Evolutionary conservation across 2,329 filamentous ascomycete species (phyloP).

Genomic region (Curvularia hawaiiensis): DNA sequence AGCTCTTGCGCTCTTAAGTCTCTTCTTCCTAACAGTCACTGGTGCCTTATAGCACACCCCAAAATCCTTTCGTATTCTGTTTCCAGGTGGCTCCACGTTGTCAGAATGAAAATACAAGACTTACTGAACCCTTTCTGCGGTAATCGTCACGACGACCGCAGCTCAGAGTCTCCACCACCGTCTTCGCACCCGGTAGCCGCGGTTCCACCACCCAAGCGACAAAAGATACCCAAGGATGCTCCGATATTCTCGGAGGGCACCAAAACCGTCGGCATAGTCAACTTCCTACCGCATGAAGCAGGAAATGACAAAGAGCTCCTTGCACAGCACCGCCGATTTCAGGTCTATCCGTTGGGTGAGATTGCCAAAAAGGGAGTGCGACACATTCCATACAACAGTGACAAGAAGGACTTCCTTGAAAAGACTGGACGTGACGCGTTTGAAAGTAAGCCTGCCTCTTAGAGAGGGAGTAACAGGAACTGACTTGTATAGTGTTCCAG

Average conservation of each 20-base stretch:
- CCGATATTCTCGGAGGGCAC: conserved; percentile 64
- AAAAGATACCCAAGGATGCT: conserved; percentile 69
- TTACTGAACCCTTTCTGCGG: conserved; percentile 47
- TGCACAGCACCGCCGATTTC: conserved; percentile 65
- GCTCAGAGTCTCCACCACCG: conserved; percentile 21
- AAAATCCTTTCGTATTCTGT: conserved; percentile 7
- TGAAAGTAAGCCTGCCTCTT: conserved; percentile 67
- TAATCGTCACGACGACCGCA: conserved; percentile 23
- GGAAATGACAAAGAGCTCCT: conserved; percentile 59
- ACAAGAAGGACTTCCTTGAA: conserved; percentile 85
- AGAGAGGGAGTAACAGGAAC: neutral
- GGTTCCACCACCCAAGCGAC: conserved; percentile 37
- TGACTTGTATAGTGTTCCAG: conserved; percentile 69
- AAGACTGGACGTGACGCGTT: conserved; percentile 89
- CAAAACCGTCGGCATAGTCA: conserved; percentile 68
- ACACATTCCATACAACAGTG: conserved; percentile 92
- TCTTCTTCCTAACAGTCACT: conserved; percentile 18
- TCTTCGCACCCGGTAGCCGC: conserved; percentile 13
- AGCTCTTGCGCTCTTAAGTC: conserved; percentile 26
- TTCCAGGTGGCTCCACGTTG: neutral
- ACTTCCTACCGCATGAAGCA: conserved; percentile 75
- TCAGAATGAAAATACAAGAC: conserved; percentile 47
- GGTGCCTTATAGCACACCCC: conserved; percentile 24
- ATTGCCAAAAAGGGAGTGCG: conserved; percentile 55
- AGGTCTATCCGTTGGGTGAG: conserved; percentile 68